Base-by-base conservation (phyloP, 768 basidiomycete species). In the Leccinum pellstonianum region DNA sequence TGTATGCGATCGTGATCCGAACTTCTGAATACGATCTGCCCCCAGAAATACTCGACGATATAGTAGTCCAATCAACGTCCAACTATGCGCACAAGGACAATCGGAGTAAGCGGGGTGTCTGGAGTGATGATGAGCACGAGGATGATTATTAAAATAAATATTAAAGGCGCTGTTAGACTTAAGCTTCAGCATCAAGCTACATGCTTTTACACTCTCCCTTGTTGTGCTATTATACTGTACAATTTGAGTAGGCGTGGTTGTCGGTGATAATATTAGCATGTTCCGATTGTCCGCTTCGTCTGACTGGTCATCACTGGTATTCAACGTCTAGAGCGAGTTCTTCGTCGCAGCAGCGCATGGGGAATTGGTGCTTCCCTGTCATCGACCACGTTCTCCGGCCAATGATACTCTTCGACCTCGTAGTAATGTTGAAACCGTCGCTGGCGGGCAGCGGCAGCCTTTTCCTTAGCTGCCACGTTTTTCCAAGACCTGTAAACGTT, bases 21-120 rank as follows among this genome's bases (percentile, higher is more conserved):
- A 82, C 81, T 52, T 90, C 86, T 17, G 90, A 92, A 65, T 90
- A 85, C 63, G 86, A 89, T 64, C 68, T 90, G 7, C 81, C 87
- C 4, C 81, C 81, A 8, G 84, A 89, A 51, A 80, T 86, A 72
- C 74, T 91, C 37, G 87, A 89, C 60, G 87, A 88, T 66, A 82
- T 91, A 41, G 83, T 91, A 54, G 77, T 77, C 2, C 81, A 77
- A 53, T 77, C 79, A 11, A 76, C 82, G 51, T 77, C 80, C 25
- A 74, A 52, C 43, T 75, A 70, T 59, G 49, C 53, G 3, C 47
- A 57, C 56, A 69, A 62, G 52, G 62, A 63, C 35, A 73, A 51
- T 52, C 59, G 60, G 59, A 64, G 58, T 49, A 52, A 61, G 49
- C 61, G 70, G 29, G 64, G 66, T 35, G 21, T 43, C 17, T 57